Base-by-base conservation (phyloP, 2,329 filamentous ascomycete species). In the Cyclaneusma minus region DNA sequence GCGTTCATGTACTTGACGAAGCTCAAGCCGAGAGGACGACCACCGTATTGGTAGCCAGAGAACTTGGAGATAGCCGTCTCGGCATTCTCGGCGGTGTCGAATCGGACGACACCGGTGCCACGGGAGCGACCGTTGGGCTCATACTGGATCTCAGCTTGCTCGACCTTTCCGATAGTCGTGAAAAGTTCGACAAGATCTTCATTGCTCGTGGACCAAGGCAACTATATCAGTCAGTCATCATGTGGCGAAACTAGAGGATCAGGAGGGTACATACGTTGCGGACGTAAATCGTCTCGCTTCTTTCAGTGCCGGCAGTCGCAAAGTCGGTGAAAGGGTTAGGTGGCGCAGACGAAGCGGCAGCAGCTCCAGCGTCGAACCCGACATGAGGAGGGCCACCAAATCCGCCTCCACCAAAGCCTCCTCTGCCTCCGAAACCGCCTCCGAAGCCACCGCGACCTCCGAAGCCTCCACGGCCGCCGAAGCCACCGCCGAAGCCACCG, bases 61-160 rank as follows among this genome's bases (percentile, higher is more conserved):
- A 98, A 98, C 52, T 98, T 98, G 45, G 82, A 70, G 43, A 98
- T 95, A 23, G 87, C 78, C 13, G 84, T 94, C 43, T 93, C 84
- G 2, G 89, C 84, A 35, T 84, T 91, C 6, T 85, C 74, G 10
- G 70, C 58, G 28, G 57, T 68, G 47, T 91, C 82, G 49, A 98
- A 95, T 35, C 89, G 76, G 29, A 98, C 89, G n/a, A 98, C 89
- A 48, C 89, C 89, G 32, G 81, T 89, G 37, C 89, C 89, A 37
- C 84, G 79, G 33, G 89, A 98, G 42, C 89, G 81, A 23, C 89
- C 89, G 45, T 91, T 95, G 4, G 82, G 79, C 52, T 98, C 89
- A 47, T 98, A 95, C 55, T 98, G 89, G 30, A 98, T 95, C 56
- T 98, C 89, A n/a, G 89, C 89, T 44, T 89, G 84, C 45, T 94